These are phyloP conservation scores for Zea mays DNA, from an alignment of 176 grass and related monocot species.

Conservation along the genomic window Zm-B73-REFERENCE-NAM-5.0 NC_050103.1:144262001-144262500, in stretches of 20 bases:
- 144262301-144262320: conserved; percentile 83
- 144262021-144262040: not conserved
- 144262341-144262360: conserved; percentile 23
- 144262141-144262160: not conserved
- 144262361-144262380: not conserved
- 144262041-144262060: not conserved
- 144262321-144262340: conserved; percentile 65
- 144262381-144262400: not conserved
- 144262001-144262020: not conserved
- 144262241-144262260: conserved; percentile 86
- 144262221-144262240: conserved; percentile 69
- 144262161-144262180: not conserved
- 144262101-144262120: conserved; percentile 17
- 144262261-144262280: conserved; percentile 93
- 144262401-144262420: not conserved
- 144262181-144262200: conserved; percentile 19
- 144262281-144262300: conserved; percentile 86
- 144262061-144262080: conserved; percentile 4
- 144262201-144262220: conserved; percentile 28
- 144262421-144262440: not conserved
- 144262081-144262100: not conserved
- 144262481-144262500: not conserved
- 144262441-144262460: not conserved
- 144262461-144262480: not conserved
- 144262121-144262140: not conserved